Evolutionary conservation across 768 basidiomycete species (phyloP), one percentile per base, ranked within the genome.

Genomic region (Tricholoma saponaceum): DNA sequence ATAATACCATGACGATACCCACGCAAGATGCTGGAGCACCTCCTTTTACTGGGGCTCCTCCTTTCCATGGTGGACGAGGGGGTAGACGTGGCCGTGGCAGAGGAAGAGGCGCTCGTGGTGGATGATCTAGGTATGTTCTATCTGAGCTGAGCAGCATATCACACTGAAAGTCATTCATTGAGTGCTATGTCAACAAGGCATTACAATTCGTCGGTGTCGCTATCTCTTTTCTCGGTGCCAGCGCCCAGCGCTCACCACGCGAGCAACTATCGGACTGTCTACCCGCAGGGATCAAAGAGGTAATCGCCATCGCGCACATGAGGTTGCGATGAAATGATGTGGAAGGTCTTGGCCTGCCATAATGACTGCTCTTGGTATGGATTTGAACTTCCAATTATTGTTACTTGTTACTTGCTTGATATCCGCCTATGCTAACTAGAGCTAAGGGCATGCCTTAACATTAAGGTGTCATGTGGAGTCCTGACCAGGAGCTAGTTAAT

Each of bases 71-170:
- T 49, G 50, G 56, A 23, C 30, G 57, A 37, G 58, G 60, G 5
- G 44, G 51, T 5, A 46, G 63, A 35, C 54, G 64, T 7, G 62
- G 64, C 13, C 52, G 64, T 8, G 64, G 62, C 4, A 54, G 60
- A 30, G 64, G 62, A 30, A 52, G 61, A n/a, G 63, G 61, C 25
- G 52, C 58, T n/a, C 43, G 58, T 22, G 52, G 58, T 25, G 53
- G 58, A 25, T 49, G 20, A 56, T 6, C 41, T 18, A 18, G 13
- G 26, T 28, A 30, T 28, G 47, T 50, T 46, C 5, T 20, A 46
- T 25, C 13, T 13, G 23, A 23, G 13, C 13, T 46, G 22, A 50
- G 47, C 18, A 9, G 47, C 7, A 30, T 30, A 9, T 10, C 47
- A 18, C 47, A 30, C 26, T 28, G 26, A 50, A 28, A 28, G 3